These are phyloP conservation scores for Phaseolus coccineus DNA, from an alignment of 331 rosid genomes.

Conservation along the genomic window DNA sequence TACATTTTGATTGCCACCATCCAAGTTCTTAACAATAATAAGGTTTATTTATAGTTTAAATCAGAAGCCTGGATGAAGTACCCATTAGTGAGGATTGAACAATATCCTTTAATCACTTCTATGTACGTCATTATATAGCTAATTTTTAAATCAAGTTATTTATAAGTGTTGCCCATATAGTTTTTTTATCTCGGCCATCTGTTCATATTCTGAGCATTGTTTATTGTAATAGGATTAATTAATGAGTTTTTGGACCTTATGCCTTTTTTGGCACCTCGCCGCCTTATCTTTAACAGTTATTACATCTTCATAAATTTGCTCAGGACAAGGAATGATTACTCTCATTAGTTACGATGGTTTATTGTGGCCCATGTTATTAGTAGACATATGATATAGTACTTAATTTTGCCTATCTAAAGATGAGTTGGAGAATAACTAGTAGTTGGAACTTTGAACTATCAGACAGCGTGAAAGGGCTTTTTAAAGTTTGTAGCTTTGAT, in stretches of 20 bases:
- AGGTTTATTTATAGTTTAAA: slow-evolving; percentile 16
- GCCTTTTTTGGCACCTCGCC: neutral
- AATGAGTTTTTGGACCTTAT: neutral
- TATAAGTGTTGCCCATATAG: neutral
- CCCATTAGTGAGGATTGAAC: neutral
- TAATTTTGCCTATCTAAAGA: slow-evolving; percentile 22
- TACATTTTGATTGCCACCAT: neutral
- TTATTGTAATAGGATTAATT: neutral
- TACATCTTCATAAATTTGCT: slow-evolving; percentile 4
- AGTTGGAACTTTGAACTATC: slow-evolving; percentile 37
- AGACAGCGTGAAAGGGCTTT: slow-evolving; percentile 17
- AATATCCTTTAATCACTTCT: slow-evolving; percentile 7
- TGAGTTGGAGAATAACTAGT: slow-evolving; percentile 19
- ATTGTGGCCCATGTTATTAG: neutral
- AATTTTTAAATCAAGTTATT: neutral
- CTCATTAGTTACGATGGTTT: slow-evolving; percentile 19
- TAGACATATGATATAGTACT: neutral
- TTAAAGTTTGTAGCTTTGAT: slow-evolving; percentile 32
- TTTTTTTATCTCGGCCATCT: neutral
- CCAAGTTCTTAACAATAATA: neutral
- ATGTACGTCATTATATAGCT: neutral
- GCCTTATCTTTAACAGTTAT: neutral
- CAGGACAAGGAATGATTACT: slow-evolving; percentile 5
- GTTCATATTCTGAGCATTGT: neutral
- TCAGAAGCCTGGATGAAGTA: neutral